Evolutionary conservation across 192 early-diverging fungal genomes (phyloP).

Genomic region (Backusella sp.): DNA sequence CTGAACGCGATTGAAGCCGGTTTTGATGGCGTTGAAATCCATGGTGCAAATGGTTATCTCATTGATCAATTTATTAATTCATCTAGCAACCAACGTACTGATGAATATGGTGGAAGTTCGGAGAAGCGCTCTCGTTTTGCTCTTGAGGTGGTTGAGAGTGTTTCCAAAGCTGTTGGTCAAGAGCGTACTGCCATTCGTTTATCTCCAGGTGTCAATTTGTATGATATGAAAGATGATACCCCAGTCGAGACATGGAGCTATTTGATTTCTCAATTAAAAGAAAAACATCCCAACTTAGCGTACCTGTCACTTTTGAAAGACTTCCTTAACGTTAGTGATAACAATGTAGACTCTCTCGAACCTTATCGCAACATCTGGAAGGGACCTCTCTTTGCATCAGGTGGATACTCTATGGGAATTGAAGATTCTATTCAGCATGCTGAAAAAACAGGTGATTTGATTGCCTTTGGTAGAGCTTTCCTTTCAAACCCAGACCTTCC

Average conservation of each 20-base stretch:
- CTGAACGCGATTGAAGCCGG: constrained; percentile 73
- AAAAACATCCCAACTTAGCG: constrained; percentile 27
- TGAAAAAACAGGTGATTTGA: constrained; percentile 24
- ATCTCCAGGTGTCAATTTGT: constrained; percentile 29
- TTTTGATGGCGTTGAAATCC: constrained; percentile 87
- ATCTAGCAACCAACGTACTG: constrained; percentile 80
- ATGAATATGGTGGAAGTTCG: constrained; percentile 87
- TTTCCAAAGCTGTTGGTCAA: constrained; percentile 69
- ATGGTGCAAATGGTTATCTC: constrained; percentile 90
- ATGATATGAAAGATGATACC: constrained; percentile 34
- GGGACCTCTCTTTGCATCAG: constrained; percentile 23
- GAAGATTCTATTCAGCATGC: neutral
- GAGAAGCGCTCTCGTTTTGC: constrained; percentile 86
- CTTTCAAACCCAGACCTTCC: constrained; percentile 36
- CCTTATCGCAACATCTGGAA: constrained; percentile 21
- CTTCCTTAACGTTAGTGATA: constrained; percentile 40
- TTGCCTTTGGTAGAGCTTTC: constrained; percentile 32
- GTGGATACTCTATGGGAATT: constrained; percentile 11
- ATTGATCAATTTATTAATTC: constrained; percentile 77
- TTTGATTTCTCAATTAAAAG: constrained; percentile 22
- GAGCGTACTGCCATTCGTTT: constrained; percentile 74
- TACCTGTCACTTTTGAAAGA: constrained; percentile 35
- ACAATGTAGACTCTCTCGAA: constrained; percentile 3
- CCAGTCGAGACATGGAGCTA: constrained; percentile 26
- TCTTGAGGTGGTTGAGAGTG: constrained; percentile 59